Percentiles rank a stretch among this genome's conserved stretches.
These are phyloP conservation scores for Lentinula raphanica DNA, from an alignment of 768 basidiomycete genomes.

Conservation along the genomic window DNA sequence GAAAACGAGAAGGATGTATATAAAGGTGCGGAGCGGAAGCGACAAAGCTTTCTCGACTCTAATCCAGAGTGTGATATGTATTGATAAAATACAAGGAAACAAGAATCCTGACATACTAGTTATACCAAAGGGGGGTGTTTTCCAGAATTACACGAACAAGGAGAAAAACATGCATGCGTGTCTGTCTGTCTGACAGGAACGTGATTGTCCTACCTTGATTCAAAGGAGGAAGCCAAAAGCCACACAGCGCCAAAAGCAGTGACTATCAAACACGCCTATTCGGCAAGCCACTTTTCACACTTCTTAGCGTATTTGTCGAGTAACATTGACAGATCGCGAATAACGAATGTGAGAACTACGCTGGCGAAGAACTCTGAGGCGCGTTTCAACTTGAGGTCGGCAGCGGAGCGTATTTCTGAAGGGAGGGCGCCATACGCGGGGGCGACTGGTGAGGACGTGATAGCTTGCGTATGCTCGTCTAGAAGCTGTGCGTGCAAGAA, in stretches of 20 bases:
- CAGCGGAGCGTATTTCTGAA: conserved; percentile 50
- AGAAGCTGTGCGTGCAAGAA: conserved; percentile 75
- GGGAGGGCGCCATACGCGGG: conserved; percentile 73
- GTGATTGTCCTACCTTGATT: neutral
- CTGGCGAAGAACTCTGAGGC: conserved; percentile 89
- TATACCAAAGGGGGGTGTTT: neutral
- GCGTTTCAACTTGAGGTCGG: conserved; percentile 73
- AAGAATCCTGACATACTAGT: neutral
- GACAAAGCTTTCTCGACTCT: conserved; percentile 1
- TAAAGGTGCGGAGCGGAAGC: neutral
- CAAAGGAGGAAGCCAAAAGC: too few relatives aligned
- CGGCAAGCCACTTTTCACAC: conserved; percentile 88
- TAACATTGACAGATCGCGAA: conserved; percentile 78
- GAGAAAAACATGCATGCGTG: neutral
- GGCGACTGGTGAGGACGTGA: conserved; percentile 57
- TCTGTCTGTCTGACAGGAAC: too few relatives aligned
- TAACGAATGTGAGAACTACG: conserved; percentile 84
- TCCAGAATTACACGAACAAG: conserved; percentile 2
- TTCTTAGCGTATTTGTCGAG: conserved; percentile 93
- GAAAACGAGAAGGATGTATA: neutral
- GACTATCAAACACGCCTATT: too few relatives aligned
- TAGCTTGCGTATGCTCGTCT: conserved; percentile 80
- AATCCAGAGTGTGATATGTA: conserved; percentile 10
- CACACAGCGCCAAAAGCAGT: too few relatives aligned
- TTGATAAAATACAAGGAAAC: conserved; percentile 7